These are phyloP conservation scores for Corylus heterophylla DNA, from an alignment of 306 rosid genomes.

Conservation along the genomic window DNA sequence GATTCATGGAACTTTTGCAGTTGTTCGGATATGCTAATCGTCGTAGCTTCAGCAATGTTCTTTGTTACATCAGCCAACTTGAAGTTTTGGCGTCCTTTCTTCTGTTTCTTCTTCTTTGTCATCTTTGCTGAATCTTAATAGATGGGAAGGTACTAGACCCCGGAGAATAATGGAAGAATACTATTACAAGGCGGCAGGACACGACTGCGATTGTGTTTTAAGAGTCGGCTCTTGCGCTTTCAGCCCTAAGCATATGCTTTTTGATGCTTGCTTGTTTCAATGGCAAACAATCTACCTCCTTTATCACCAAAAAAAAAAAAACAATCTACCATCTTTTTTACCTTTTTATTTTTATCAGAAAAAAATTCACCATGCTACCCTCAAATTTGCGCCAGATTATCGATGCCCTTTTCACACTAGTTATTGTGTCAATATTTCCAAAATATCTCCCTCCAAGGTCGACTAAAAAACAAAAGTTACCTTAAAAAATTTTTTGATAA, in stretches of 20 bases:
- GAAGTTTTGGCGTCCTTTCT: neutral
- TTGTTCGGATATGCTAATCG: conserved; percentile 30
- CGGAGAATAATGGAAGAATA: neutral
- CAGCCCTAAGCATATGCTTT: neutral
- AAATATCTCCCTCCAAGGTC: no score
- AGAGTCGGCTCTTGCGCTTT: neutral
- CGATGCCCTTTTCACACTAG: no score
- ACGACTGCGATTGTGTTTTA: neutral
- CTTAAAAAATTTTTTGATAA: no score
- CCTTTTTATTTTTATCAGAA: no score
- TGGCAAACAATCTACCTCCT: neutral
- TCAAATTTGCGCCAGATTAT: no score
- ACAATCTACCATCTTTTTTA: neutral
- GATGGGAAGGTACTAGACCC: neutral
- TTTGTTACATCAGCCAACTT: neutral
- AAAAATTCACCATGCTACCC: no score
- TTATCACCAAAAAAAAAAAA: no score
- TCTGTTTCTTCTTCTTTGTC: conserved; percentile 3
- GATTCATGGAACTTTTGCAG: conserved; percentile 44
- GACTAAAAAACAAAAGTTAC: no score
- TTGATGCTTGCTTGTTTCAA: neutral
- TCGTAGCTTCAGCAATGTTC: conserved; percentile 27
- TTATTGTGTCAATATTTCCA: no score
- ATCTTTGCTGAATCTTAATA: neutral
- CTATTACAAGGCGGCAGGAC: neutral